These are phyloP conservation scores for Apiotrichum gamsii DNA, from an alignment of 1,284 basidiomycete genomes.

Conservation along the genomic window DNA sequence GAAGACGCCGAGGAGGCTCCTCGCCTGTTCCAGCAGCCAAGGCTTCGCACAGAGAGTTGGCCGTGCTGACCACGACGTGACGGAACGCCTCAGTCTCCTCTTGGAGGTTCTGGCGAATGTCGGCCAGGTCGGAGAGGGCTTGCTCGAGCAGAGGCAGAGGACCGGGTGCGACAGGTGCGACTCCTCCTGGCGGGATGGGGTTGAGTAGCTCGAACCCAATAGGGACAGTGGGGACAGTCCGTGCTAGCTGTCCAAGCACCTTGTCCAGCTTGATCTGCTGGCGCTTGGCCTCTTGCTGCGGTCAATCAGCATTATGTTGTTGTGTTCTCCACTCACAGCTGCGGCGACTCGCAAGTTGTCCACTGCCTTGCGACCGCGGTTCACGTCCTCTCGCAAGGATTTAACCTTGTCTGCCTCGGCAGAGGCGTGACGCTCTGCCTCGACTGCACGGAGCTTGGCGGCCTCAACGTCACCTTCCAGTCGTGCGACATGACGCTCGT, in stretches of 20 bases:
- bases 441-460: constrained; percentile 61
- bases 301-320: neutral
- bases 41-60: constrained; percentile 62
- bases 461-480: constrained; percentile 53
- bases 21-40: constrained; percentile 18
- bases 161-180: constrained; percentile 23
- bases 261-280: constrained; percentile 70
- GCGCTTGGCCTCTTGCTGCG: constrained; percentile 63
- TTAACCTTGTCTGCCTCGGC: constrained; percentile 63
- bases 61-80: constrained; percentile 60
- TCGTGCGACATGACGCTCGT: constrained; percentile 30
- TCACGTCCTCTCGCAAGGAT: constrained; percentile 32
- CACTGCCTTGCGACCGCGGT: constrained; percentile 38
- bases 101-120: constrained; percentile 58
- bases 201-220: constrained; percentile 40
- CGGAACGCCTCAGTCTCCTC: constrained; percentile 67
- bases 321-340: constrained; percentile 23
- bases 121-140: constrained; percentile 67
- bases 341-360: constrained; percentile 44
- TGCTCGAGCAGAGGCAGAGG: constrained; percentile 58
- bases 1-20: constrained; percentile 1
- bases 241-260: constrained; percentile 67
- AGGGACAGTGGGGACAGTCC: constrained; percentile 36
- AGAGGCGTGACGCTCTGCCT: constrained; percentile 23
- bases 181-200: constrained; percentile 31